Evolutionary conservation across 345 rosid species (phyloP).

Genomic region (Hibiscus mutabilis): DNA sequence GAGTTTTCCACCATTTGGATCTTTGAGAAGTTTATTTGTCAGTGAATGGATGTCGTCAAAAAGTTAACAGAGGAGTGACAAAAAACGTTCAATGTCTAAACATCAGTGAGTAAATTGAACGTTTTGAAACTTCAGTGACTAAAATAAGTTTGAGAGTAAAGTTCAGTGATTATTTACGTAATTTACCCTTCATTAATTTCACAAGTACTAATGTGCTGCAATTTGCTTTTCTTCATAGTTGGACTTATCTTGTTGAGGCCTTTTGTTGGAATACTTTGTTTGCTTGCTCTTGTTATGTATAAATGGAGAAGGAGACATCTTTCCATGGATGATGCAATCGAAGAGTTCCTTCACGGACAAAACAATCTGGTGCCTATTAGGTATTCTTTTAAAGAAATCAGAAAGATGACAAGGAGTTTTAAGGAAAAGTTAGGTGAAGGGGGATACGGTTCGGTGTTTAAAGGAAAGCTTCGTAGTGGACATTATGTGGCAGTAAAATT

Average conservation of each 20-base stretch:
- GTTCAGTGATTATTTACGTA: too few relatives aligned
- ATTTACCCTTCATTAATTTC: neutral
- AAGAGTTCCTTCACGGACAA: neutral
- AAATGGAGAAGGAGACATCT: neutral
- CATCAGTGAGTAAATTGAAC: too few relatives aligned
- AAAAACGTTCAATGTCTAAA: too few relatives aligned
- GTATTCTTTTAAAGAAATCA: constrained; percentile 8
- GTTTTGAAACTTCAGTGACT: too few relatives aligned
- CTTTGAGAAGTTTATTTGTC: too few relatives aligned
- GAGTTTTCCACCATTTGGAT: too few relatives aligned
- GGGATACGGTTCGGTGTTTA: constrained; percentile 8
- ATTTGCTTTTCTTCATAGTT: neutral
- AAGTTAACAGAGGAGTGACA: too few relatives aligned
- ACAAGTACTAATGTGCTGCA: neutral
- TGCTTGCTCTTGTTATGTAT: neutral
- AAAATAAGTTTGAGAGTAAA: too few relatives aligned
- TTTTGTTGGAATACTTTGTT: neutral
- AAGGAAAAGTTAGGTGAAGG: constrained; percentile 8
- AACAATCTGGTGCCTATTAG: neutral
- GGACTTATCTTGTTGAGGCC: neutral
- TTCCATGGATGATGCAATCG: neutral
- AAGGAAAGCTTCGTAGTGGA: neutral
- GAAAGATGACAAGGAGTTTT: neutral
- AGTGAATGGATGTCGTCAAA: too few relatives aligned
- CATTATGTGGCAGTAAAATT: constrained; percentile 3